Percentiles rank a stretch among this genome's conserved stretches.
Conservation (phyloP, 2,329 filamentous ascomycete genomes). For the Penicillium paneum region DNA sequence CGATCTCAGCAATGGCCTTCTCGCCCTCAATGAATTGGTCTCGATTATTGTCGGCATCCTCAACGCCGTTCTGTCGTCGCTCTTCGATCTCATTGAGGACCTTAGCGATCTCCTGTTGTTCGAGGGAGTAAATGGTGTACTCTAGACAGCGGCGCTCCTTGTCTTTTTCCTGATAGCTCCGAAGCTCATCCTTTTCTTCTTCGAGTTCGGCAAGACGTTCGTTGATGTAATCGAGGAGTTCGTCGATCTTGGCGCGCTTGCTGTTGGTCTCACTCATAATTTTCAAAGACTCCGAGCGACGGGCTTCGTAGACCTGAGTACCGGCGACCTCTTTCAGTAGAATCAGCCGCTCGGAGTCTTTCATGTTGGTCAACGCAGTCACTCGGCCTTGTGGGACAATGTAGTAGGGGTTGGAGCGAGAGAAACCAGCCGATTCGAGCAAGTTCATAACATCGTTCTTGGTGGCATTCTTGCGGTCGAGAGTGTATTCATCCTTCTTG, state of each 20-base stretch:
- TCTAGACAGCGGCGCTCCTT: slow-evolving; percentile 86
- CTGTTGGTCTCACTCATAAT: slow-evolving; percentile 97
- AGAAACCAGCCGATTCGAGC: slow-evolving; percentile 93
- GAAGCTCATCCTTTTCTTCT: slow-evolving; percentile 93
- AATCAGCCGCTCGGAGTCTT: slow-evolving; percentile 84
- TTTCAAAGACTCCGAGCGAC: slow-evolving; percentile 85
- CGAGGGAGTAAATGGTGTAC: slow-evolving; percentile 88
- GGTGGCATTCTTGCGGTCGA: slow-evolving; percentile 94
- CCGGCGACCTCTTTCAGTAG: slow-evolving; percentile 97
- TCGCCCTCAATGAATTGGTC: slow-evolving; percentile 74
- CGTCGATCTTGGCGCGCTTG: slow-evolving; percentile 92
- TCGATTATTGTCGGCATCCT: slow-evolving; percentile 77
- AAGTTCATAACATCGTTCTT: slow-evolving; percentile 94
- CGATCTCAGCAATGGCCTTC: slow-evolving; percentile 71
- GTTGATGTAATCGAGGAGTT: slow-evolving; percentile 85
- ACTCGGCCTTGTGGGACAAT: slow-evolving; percentile 97
- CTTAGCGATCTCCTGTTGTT: slow-evolving; percentile 74
- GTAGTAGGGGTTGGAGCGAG: slow-evolving; percentile 96
- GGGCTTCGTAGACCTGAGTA: slow-evolving; percentile 93
- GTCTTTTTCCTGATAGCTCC: slow-evolving; percentile 92
- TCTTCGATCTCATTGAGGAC: slow-evolving; percentile 81
- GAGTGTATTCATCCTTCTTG: slow-evolving; percentile 98
- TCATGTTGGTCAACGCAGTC: slow-evolving; percentile 97
- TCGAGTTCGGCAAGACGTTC: slow-evolving; percentile 85
- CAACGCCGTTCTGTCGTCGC: slow-evolving; percentile 74